phyloP scores from a whole-genome alignment of 805 yeast genomes.

The Yarrowia bubula region DNA sequence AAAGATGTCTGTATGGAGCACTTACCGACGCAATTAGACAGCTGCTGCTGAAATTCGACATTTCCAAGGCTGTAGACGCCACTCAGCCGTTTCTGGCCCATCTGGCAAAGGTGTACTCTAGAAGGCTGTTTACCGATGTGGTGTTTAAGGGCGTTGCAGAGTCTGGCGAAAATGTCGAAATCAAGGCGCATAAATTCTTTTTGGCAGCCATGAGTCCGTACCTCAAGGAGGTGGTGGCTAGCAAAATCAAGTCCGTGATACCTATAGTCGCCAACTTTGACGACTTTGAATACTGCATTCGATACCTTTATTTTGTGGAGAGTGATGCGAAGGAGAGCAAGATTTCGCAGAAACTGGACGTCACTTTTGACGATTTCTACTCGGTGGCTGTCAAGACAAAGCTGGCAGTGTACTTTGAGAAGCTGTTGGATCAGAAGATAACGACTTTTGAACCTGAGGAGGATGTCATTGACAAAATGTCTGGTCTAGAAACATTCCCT shows the following conservation, averaged over 20 bases:
- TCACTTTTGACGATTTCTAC: background rate
- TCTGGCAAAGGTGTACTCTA: conserved; percentile 47
- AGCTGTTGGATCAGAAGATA: background rate
- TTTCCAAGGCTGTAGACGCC: conserved; percentile 64
- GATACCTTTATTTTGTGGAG: conserved; percentile 6
- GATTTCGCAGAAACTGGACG: background rate
- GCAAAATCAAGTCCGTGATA: background rate
- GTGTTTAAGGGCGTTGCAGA: background rate
- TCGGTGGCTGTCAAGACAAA: background rate
- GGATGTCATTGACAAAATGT: background rate
- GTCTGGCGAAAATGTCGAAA: background rate
- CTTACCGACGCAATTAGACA: conserved; percentile 63
- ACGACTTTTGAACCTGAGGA: conserved; percentile 7
- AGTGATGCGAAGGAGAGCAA: background rate
- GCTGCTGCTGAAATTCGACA: conserved; percentile 56
- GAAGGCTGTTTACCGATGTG: background rate
- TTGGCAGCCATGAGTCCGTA: conserved; percentile 37
- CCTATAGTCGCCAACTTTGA: background rate
- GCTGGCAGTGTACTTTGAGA: conserved; percentile 6
- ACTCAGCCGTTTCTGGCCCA: conserved; percentile 73
- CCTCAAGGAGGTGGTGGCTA: background rate
- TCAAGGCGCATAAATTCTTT: conserved; percentile 35
- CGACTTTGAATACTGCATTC: conserved; percentile 8
- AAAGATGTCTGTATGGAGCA: conserved; percentile 75
- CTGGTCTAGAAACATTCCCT: background rate